Evolutionary conservation across 495 filamentous ascomycete genomes (phyloP).

Genomic region (Bacidia gigantensis): DNA sequence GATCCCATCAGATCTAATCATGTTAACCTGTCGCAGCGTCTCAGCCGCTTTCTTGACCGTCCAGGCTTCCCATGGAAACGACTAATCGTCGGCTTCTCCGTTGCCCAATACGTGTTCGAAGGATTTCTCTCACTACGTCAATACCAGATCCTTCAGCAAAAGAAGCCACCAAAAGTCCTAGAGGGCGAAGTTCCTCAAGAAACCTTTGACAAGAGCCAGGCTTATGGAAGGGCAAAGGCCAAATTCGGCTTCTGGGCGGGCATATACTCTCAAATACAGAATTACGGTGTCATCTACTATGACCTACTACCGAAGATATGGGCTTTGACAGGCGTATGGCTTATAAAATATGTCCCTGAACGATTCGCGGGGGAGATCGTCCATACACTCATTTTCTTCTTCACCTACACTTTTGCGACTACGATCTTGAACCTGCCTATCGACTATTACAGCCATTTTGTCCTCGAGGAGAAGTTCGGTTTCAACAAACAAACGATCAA

Average conservation of each 20-base stretch:
- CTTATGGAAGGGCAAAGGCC: slow-evolving; percentile 89
- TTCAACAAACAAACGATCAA: slow-evolving; percentile 95
- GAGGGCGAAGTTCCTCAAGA: slow-evolving; percentile 75
- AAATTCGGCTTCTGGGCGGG: slow-evolving; percentile 68
- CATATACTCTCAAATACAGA: slow-evolving; percentile 75
- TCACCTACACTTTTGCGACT: slow-evolving; percentile 69
- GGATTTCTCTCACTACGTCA: slow-evolving; percentile 74
- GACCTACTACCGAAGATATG: slow-evolving; percentile 85
- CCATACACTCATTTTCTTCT: slow-evolving; percentile 84
- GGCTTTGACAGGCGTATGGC: slow-evolving; percentile 60
- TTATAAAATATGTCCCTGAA: slow-evolving; percentile 57
- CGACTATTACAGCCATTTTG: slow-evolving; percentile 83
- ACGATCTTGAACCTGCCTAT: slow-evolving; percentile 66
- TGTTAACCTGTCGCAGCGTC: slow-evolving; percentile 41
- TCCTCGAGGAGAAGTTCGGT: slow-evolving; percentile 90
- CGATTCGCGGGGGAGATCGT: slow-evolving; percentile 83
- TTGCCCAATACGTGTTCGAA: slow-evolving; percentile 80
- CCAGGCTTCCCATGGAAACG: slow-evolving; percentile 95
- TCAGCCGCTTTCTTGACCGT: slow-evolving; percentile 75
- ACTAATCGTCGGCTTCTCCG: slow-evolving; percentile 81
- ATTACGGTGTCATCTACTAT: slow-evolving; percentile 74
- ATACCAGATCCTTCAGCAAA: slow-evolving; percentile 68
- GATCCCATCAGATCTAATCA: background rate
- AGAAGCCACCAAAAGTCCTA: slow-evolving; percentile 67
- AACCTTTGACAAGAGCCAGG: slow-evolving; percentile 91